A percentile compares a stretch with the other conserved stretches of the same genome.
phyloP scores from a whole-genome alignment of 768 basidiomycete genomes.

The Tubosaeta sp. region DNA sequence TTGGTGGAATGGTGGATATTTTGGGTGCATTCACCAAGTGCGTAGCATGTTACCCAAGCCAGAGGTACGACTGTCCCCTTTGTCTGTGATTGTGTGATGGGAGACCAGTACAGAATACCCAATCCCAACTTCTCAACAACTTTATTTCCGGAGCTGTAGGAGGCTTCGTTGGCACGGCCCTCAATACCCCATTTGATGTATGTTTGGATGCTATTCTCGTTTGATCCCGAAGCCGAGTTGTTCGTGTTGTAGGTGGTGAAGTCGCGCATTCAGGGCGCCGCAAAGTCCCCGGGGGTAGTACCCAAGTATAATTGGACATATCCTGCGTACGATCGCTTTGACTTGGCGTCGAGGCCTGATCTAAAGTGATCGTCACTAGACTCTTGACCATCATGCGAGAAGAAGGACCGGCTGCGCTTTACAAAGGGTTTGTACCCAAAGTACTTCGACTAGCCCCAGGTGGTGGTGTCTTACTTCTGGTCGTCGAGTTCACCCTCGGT shows the following conservation, averaged over 20 bases:
- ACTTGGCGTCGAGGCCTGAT: background rate
- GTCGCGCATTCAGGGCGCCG: conserved; percentile 84
- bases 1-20: conserved; percentile 96
- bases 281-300: conserved; percentile 58
- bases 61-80: conserved; percentile 47
- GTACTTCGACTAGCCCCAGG: conserved; percentile 93
- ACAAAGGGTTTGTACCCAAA: conserved; percentile 96
- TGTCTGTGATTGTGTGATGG: background rate
- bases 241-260: conserved; percentile 72
- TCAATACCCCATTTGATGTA: conserved; percentile 86
- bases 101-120: conserved; percentile 44
- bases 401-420: conserved; percentile 81
- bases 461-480: conserved; percentile 88
- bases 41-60: conserved; percentile 77
- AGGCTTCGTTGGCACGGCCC: conserved; percentile 80
- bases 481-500: conserved; percentile 83
- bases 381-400: conserved; percentile 77
- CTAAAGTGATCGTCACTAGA: conserved; percentile 23
- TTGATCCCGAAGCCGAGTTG: background rate
- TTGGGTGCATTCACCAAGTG: conserved; percentile 88
- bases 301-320: conserved; percentile 97
- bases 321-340: conserved; percentile 51
- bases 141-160: conserved; percentile 88
- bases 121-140: conserved; percentile 81
- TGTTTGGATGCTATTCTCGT: conserved; percentile 4